A percentile compares a stretch with the other conserved stretches of the same genome.
Evolutionary conservation across 169 alveolate genomes (phyloP).

Genomic region (Plasmodium yoelii): DNA sequence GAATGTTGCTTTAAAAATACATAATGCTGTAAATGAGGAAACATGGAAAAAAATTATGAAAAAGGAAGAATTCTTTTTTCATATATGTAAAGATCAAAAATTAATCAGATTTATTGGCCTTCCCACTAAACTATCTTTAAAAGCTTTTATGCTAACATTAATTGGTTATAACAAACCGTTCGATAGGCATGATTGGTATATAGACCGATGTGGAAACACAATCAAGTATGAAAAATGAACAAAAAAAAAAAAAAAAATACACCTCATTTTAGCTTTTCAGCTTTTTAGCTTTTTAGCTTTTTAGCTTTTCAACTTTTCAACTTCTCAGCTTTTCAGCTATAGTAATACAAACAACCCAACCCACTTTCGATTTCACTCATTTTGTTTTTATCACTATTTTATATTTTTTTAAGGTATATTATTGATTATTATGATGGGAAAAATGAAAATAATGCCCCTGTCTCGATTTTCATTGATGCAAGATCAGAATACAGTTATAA

Average conservation of each 20-base stretch:
- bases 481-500: slow-evolving; percentile 35
- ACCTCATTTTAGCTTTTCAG: no score
- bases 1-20: slow-evolving; percentile 82
- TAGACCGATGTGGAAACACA: slow-evolving; percentile 85
- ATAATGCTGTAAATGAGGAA: slow-evolving; percentile 85
- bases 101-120: slow-evolving; percentile 80
- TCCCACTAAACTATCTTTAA: slow-evolving; percentile 80
- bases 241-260: neutral
- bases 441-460: slow-evolving; percentile 37
- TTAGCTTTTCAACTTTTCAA: no score
- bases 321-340: no score
- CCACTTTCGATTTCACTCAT: neutral
- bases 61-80: slow-evolving; percentile 78
- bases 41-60: slow-evolving; percentile 86
- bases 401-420: slow-evolving; percentile 14
- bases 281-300: no score
- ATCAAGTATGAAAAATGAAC: slow-evolving; percentile 75
- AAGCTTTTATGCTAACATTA: slow-evolving; percentile 75
- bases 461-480: slow-evolving; percentile 50
- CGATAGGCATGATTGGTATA: slow-evolving; percentile 87
- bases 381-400: neutral
- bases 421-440: slow-evolving; percentile 64
- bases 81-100: slow-evolving; percentile 79
- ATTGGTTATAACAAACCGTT: slow-evolving; percentile 84
- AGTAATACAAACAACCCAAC: no score